Percentiles rank a stretch among this genome's conserved stretches.
These are phyloP conservation scores for Alternaria panax DNA, from an alignment of 2,329 filamentous ascomycete species.

Conservation along the genomic window DNA sequence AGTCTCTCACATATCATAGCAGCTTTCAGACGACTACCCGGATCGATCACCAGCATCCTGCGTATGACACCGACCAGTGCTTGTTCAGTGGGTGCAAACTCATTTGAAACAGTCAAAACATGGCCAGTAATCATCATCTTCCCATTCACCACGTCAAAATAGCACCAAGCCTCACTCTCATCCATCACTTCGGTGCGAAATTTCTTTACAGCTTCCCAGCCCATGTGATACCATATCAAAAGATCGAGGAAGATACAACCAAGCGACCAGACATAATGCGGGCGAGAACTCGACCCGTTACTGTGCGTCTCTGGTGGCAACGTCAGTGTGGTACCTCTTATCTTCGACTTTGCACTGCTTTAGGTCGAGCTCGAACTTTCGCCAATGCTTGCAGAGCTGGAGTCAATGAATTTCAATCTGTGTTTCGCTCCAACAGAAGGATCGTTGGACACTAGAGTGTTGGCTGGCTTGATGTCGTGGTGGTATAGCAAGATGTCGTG, in stretches of 20 bases:
- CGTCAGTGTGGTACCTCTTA: background rate
- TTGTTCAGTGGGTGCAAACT: background rate
- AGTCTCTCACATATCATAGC: background rate
- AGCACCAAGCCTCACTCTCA: background rate
- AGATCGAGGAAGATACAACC: background rate
- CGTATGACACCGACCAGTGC: background rate
- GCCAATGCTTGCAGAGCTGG: background rate
- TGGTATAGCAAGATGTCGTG: background rate
- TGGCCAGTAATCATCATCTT: background rate
- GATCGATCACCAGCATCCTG: background rate
- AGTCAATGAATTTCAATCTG: background rate
- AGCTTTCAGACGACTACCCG: background rate
- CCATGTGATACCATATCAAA: background rate
- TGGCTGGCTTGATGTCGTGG: background rate
- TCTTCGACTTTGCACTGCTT: background rate
- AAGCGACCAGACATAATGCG: background rate
- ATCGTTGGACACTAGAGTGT: background rate
- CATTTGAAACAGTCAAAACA: background rate
- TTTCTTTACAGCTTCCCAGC: background rate
- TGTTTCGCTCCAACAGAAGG: background rate
- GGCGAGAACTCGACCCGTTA: background rate
- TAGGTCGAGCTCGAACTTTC: accelerated
- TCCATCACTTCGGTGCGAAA: background rate
- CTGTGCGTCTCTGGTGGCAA: background rate
- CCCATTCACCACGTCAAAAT: background rate